Conservation (phyloP, 2,329 filamentous ascomycete genomes). For the Exophiala sp. region DNA sequence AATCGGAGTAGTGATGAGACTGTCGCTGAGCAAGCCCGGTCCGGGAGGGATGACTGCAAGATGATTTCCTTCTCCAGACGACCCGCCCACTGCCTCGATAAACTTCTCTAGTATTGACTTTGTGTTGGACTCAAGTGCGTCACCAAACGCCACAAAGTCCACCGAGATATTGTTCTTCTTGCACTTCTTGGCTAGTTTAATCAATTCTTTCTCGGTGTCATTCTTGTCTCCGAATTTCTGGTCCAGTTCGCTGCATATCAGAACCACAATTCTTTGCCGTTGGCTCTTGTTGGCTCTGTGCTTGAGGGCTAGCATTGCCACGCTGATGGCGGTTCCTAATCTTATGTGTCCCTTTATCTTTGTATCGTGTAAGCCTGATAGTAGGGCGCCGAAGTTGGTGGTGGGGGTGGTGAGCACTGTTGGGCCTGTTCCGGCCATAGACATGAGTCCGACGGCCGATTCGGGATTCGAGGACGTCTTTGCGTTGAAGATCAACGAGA, state of each 20-base stretch:
- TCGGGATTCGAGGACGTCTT: constrained; percentile 95
- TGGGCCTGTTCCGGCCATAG: constrained; percentile 95
- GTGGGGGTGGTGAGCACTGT: constrained; percentile 96
- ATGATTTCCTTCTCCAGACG: constrained; percentile 74
- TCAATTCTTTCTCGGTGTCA: constrained; percentile 81
- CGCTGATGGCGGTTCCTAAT: constrained; percentile 88
- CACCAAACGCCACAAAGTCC: constrained; percentile 92
- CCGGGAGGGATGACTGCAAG: constrained; percentile 86
- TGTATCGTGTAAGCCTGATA: constrained; percentile 85
- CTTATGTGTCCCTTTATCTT: constrained; percentile 88
- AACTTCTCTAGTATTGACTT: constrained; percentile 87
- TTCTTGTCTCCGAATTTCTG: constrained; percentile 36
- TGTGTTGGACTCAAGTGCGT: constrained; percentile 74
- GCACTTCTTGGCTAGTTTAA: constrained; percentile 93
- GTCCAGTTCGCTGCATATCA: constrained; percentile 81
- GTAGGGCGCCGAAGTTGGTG: constrained; percentile 89
- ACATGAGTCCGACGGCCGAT: constrained; percentile 96
- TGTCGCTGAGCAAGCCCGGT: constrained; percentile 85
- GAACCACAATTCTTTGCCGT: constrained; percentile 92
- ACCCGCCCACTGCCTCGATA: constrained; percentile 82
- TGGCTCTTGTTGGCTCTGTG: constrained; percentile 97
- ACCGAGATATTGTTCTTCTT: constrained; percentile 95
- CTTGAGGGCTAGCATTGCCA: constrained; percentile 87
- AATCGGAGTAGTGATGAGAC: constrained; percentile 83
- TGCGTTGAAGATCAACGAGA: constrained; percentile 89